These are phyloP conservation scores for Onygenales sp. DNA, from an alignment of 2,329 filamentous ascomycete genomes.

Conservation along the genomic window DNA sequence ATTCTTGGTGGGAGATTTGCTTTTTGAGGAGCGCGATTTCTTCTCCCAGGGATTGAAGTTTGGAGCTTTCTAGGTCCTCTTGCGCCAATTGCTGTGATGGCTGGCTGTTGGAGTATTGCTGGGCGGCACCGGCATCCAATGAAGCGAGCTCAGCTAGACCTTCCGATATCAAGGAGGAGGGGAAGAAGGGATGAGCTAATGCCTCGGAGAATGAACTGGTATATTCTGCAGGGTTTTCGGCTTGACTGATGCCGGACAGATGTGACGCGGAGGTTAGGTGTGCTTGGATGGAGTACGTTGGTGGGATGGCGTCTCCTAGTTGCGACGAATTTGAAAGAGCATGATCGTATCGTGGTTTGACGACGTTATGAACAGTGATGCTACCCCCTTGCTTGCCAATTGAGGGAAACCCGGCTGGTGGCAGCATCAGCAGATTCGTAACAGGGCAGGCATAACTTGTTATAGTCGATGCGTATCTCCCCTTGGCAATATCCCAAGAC, in stretches of 20 bases:
- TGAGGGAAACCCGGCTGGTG: constrained; percentile 43
- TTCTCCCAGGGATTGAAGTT: constrained; percentile 26
- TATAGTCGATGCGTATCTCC: constrained; percentile 57
- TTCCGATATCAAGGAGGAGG: constrained; percentile 30
- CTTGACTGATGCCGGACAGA: constrained; percentile 6
- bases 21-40: constrained; percentile 32
- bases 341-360: constrained; percentile 59
- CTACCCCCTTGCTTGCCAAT: constrained; percentile 26
- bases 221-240: constrained; percentile 5
- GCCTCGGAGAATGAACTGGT: constrained; percentile 25
- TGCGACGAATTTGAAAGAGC: constrained; percentile 27
- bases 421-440: constrained; percentile 68
- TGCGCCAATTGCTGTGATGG: not conserved
- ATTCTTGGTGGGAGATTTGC: constrained; percentile 18
- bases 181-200: constrained; percentile 30
- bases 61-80: constrained; percentile 12
- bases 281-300: constrained; percentile 33
- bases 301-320: constrained; percentile 28
- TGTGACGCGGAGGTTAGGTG: constrained; percentile 21
- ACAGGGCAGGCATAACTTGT: constrained; percentile 70
- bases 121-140: constrained; percentile 12
- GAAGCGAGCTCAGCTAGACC: constrained; percentile 29
- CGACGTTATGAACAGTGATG: constrained; percentile 50
- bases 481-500: constrained; percentile 68
- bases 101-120: constrained; percentile 5